Conservation (phyloP, 106 monocot species). For the Dendrobium nobile region DNA sequence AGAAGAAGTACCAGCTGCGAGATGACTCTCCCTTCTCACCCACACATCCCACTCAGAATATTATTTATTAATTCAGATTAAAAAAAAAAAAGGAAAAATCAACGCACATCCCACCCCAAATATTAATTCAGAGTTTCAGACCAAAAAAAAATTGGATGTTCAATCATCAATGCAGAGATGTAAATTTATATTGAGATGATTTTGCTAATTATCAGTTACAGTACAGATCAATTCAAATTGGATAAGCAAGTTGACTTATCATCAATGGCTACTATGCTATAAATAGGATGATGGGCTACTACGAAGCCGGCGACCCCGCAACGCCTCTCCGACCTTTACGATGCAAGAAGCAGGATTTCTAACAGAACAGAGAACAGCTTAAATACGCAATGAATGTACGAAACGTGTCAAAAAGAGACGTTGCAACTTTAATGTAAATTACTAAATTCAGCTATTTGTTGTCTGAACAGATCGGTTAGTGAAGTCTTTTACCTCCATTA, state of each 20-base stretch:
- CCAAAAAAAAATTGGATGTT: not conserved
- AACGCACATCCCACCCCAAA: too few relatives aligned
- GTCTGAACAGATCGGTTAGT: too few relatives aligned
- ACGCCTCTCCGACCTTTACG: not conserved
- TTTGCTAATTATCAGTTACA: too few relatives aligned
- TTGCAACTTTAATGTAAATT: too few relatives aligned
- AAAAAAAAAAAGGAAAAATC: not conserved
- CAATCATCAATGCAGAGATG: not conserved
- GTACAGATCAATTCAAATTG: too few relatives aligned
- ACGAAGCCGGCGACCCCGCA: not conserved
- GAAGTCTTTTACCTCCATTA: too few relatives aligned
- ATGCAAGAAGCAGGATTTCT: not conserved
- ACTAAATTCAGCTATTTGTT: too few relatives aligned
- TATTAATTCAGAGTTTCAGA: not conserved
- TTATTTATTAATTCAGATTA: not conserved
- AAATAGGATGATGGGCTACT: not conserved
- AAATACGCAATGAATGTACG: not conserved
- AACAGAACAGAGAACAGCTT: not conserved
- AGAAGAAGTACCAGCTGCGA: not conserved
- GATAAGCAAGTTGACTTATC: not conserved
- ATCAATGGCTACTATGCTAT: not conserved
- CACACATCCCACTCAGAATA: conserved; percentile 2
- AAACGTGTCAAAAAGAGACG: not conserved
- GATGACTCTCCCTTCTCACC: not conserved
- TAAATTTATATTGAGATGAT: too few relatives aligned